phyloP scores from a whole-genome alignment of 2,329 filamentous ascomycete genomes.

The Pseudogymnoascus sp. region DNA sequence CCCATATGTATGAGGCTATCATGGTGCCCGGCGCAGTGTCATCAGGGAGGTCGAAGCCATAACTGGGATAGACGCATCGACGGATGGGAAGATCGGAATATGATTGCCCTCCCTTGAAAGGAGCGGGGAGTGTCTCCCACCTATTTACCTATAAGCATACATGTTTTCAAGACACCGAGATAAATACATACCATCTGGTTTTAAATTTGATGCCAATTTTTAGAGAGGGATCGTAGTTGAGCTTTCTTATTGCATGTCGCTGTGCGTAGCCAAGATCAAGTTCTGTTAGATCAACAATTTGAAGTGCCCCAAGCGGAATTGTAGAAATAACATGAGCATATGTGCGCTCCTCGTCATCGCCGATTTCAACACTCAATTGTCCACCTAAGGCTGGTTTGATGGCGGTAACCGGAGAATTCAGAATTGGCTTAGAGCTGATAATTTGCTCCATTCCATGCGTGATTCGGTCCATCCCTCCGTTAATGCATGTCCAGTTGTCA shows the following conservation, averaged over 20 bases:
- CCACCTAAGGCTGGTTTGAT: slow-evolving; percentile 13
- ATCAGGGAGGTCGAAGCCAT: slow-evolving; percentile 21
- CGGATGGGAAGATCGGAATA: slow-evolving; percentile 24
- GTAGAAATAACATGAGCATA: slow-evolving; percentile 17
- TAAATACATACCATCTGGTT: slow-evolving; percentile 25
- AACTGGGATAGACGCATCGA: slow-evolving; percentile 28
- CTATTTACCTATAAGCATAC: background rate
- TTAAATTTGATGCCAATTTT: slow-evolving; percentile 29
- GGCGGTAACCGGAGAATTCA: background rate
- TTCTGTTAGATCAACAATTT: slow-evolving; percentile 14
- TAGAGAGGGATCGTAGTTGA: slow-evolving; percentile 23
- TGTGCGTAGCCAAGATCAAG: slow-evolving; percentile 16
- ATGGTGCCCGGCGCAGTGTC: slow-evolving; percentile 25
- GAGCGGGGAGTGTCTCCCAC: background rate
- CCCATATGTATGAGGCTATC: slow-evolving; percentile 31
- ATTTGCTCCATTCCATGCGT: slow-evolving; percentile 23
- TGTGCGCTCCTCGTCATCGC: slow-evolving; percentile 9
- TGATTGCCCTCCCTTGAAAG: slow-evolving; percentile 19
- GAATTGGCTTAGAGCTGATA: slow-evolving; percentile 8
- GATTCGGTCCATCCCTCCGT: slow-evolving; percentile 26
- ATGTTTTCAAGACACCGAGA: slow-evolving; percentile 16
- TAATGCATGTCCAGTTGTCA: slow-evolving; percentile 25
- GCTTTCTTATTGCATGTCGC: slow-evolving; percentile 24
- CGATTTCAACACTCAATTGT: slow-evolving; percentile 8
- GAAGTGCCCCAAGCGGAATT: slow-evolving; percentile 15